phyloP scores from a whole-genome alignment of 1,284 basidiomycete species.

The Cerioporus squamosus region DNA sequence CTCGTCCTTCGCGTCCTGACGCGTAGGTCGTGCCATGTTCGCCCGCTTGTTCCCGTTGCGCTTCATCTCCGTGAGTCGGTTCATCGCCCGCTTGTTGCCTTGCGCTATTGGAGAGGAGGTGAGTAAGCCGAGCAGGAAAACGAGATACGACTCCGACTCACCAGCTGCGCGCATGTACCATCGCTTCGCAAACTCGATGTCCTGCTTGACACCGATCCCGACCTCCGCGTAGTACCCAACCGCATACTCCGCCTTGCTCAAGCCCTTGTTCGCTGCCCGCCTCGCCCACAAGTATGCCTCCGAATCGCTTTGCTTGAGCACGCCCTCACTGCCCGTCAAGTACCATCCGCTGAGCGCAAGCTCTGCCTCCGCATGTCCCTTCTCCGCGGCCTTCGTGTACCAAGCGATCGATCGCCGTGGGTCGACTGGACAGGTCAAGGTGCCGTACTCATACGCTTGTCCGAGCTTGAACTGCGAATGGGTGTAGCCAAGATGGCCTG shows the following conservation, averaged over 20 bases:
- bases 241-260: constrained; percentile 95
- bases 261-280: constrained; percentile 90
- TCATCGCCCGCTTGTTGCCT: constrained; percentile 95
- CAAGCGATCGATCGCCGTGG: constrained; percentile 94
- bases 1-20: constrained; percentile 91
- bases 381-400: constrained; percentile 98
- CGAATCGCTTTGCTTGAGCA: constrained; percentile 95
- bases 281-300: constrained; percentile 98
- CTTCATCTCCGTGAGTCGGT: constrained; percentile 91
- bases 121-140: neutral
- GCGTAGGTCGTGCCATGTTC: constrained; percentile 82
- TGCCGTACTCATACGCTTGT: constrained; percentile 93
- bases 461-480: constrained; percentile 96
- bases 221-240: constrained; percentile 98
- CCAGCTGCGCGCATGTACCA: constrained; percentile 99
- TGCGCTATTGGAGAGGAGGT: constrained; percentile 60
- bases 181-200: constrained; percentile 93
- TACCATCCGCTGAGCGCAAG: constrained; percentile 98
- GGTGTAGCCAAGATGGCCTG: constrained; percentile 93
- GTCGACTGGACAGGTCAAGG: constrained; percentile 89
- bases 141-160: constrained; percentile 48
- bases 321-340: constrained; percentile 92
- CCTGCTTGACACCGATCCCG: constrained; percentile 96
- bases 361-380: constrained; percentile 94
- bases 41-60: constrained; percentile 74